Base-by-base conservation (phyloP, 352 stramenopile genomes). In the Phytopythium sindhum region DNA sequence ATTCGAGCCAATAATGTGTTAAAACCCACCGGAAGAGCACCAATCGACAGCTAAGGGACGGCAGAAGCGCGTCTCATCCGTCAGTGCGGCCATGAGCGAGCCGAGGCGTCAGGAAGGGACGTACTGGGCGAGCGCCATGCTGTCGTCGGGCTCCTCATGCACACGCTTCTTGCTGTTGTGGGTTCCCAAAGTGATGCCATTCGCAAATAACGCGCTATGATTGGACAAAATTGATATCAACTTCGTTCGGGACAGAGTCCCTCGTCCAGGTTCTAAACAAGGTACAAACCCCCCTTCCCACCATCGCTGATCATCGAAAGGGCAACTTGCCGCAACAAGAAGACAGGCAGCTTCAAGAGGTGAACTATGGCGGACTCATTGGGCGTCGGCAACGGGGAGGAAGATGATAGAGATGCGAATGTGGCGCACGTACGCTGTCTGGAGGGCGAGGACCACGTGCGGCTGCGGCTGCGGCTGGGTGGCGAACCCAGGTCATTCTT, bases 401-500 rank as follows among this genome's bases (percentile, higher is more conserved):
- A 23, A 23, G 23, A 8, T 17, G 23, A 12, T 10, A 23, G 45
- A 28, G 42, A 19, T 4, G 24, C 8, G 8, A 42, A 39, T 10
- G 76, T 88, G 4, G 81, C 81, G 0, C 72, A 90, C 53, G 79
- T 89, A 41, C 81, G 78, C 26, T 78, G 69, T 42, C 44, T 60
- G 39, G 59, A 69, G 2, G 75, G 70, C 23, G 75, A 85, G 11
- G 63, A 79, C 57, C 83, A 90, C 55, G 65, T 91, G 24, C 72
- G 39, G 12, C 69, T 91, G 58, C 75, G 78, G 47, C 39, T 91
- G 47, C 61, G 63, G 41, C 70, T 91, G 31, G 67, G 64, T 15
- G 55, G 77, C 44, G 80, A 89, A 56, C 71, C 53, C 60, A 86
- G 84, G 67, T 82, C 67, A 2, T 88, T 90, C 60, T 79, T 69